These are phyloP conservation scores for Calonectria fujianensis DNA, from an alignment of 2,329 filamentous ascomycete genomes.

Conservation along the genomic window DNA sequence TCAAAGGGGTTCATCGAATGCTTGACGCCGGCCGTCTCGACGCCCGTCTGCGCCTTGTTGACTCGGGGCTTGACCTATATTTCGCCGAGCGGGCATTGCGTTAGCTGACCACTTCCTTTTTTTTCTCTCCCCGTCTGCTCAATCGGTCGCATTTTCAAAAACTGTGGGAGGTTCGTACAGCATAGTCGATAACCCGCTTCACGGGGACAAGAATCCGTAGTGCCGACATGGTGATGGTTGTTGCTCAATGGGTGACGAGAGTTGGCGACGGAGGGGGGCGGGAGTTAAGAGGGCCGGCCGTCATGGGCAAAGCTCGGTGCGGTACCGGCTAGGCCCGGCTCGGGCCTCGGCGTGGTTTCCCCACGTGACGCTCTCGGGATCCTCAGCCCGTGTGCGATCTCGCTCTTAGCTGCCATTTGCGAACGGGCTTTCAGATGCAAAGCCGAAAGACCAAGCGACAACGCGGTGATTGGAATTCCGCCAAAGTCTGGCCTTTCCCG, in stretches of 20 bases:
- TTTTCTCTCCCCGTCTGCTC: neutral
- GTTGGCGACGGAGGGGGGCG: slow-evolving; percentile 48
- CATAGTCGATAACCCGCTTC: slow-evolving; percentile 92
- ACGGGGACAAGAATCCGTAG: slow-evolving; percentile 87
- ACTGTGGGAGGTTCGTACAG: slow-evolving; percentile 69
- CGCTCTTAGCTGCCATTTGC: slow-evolving; percentile 42
- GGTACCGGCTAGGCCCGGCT: slow-evolving; percentile 66
- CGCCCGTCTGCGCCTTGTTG: slow-evolving; percentile 85
- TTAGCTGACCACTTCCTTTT: slow-evolving; percentile 24
- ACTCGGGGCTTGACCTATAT: slow-evolving; percentile 80
- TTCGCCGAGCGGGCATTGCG: slow-evolving; percentile 41
- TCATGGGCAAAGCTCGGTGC: slow-evolving; percentile 56
- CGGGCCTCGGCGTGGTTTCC: slow-evolving; percentile 61
- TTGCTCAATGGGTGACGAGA: slow-evolving; percentile 51
- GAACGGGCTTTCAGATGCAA: slow-evolving; percentile 27
- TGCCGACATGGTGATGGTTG: slow-evolving; percentile 71
- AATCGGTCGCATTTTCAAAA: slow-evolving; percentile 15
- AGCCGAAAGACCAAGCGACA: slow-evolving; percentile 36
- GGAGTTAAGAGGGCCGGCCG: slow-evolving; percentile 46
- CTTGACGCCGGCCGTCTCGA: slow-evolving; percentile 95
- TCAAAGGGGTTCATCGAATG: slow-evolving; percentile 99
- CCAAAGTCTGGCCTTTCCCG: neutral
- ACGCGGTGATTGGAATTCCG: slow-evolving; percentile 29
- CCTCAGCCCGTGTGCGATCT: slow-evolving; percentile 45
- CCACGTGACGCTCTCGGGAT: slow-evolving; percentile 59